These are phyloP conservation scores for Imleria badia DNA, from an alignment of 768 basidiomycete species.

Conservation along the genomic window DNA sequence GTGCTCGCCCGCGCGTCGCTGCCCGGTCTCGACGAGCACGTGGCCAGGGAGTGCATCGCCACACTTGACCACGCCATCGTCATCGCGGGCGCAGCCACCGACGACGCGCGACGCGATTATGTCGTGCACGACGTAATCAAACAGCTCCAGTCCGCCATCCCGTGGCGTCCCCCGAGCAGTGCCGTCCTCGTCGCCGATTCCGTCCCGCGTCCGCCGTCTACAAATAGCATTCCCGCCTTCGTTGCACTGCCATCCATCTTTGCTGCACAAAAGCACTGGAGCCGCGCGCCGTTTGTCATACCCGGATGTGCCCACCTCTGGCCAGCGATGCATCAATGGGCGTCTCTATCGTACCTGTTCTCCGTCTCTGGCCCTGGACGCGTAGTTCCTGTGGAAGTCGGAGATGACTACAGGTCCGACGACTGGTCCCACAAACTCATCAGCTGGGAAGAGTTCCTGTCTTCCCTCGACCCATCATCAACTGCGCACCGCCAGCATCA, in stretches of 20 bases:
- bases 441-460: constrained; percentile 73
- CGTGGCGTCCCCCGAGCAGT: constrained; percentile 2
- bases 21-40: constrained; percentile 13
- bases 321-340: constrained; percentile 83
- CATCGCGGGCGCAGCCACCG: constrained; percentile 70
- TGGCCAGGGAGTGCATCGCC: constrained; percentile 47
- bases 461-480: constrained; percentile 37
- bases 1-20: constrained; percentile 39
- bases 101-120: constrained; percentile 51
- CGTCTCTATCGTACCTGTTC: constrained; percentile 64
- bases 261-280: constrained; percentile 47
- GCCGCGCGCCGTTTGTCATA: constrained; percentile 69
- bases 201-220: constrained; percentile 3
- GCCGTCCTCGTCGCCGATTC: constrained; percentile 8
- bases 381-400: constrained; percentile 88
- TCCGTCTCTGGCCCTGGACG: constrained; percentile 75
- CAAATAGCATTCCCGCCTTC: constrained; percentile 40
- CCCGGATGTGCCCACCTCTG: constrained; percentile 62
- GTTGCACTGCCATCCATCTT: constrained; percentile 54
- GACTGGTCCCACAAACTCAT: constrained; percentile 84
- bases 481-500: constrained; percentile 22
- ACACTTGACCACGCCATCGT: constrained; percentile 80
- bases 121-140: constrained; percentile 63
- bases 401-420: constrained; percentile 73
- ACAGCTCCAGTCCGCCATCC: constrained; percentile 49